phyloP scores from a whole-genome alignment of 192 early-diverging fungal species.

The Jimgerdemannia flammicorona region DNA sequence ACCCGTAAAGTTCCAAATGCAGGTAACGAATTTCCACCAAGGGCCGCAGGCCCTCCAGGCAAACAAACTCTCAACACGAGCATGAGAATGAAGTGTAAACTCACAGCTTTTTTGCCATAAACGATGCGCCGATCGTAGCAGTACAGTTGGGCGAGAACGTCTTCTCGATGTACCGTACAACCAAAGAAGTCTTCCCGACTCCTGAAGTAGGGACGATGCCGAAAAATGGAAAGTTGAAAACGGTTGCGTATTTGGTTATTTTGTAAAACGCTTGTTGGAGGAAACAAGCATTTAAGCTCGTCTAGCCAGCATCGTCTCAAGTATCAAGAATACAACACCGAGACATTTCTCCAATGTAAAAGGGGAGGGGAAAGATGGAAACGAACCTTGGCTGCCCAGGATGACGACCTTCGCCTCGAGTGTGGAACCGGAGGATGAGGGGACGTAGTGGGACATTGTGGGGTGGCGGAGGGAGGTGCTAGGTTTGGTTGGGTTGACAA shows the following conservation, averaged over 20 bases:
- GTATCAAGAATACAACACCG: not conserved
- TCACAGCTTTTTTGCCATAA: constrained; percentile 73
- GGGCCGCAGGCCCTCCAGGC: too few relatives aligned
- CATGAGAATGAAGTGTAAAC: constrained; percentile 5
- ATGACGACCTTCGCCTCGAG: constrained; percentile 76
- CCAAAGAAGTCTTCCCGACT: constrained; percentile 78
- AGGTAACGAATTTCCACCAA: too few relatives aligned
- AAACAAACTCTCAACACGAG: too few relatives aligned
- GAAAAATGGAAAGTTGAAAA: not conserved
- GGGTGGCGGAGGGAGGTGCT: constrained; percentile 1
- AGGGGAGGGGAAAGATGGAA: not conserved
- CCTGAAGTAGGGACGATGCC: constrained; percentile 36
- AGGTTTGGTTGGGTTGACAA: too few relatives aligned
- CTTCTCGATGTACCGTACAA: constrained; percentile 68
- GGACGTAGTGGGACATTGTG: not conserved
- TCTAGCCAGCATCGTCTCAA: too few relatives aligned
- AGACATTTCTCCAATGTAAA: not conserved
- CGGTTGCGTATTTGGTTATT: not conserved
- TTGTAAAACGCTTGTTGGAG: not conserved
- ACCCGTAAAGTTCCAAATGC: too few relatives aligned
- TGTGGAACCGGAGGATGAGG: constrained; percentile 26
- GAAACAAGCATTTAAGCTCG: too few relatives aligned
- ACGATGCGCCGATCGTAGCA: constrained; percentile 74
- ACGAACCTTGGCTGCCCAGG: constrained; percentile 67
- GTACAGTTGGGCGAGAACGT: constrained; percentile 74